Evolutionary conservation across 768 basidiomycete genomes (phyloP).

Genomic region (Boletus rubescentipes): DNA sequence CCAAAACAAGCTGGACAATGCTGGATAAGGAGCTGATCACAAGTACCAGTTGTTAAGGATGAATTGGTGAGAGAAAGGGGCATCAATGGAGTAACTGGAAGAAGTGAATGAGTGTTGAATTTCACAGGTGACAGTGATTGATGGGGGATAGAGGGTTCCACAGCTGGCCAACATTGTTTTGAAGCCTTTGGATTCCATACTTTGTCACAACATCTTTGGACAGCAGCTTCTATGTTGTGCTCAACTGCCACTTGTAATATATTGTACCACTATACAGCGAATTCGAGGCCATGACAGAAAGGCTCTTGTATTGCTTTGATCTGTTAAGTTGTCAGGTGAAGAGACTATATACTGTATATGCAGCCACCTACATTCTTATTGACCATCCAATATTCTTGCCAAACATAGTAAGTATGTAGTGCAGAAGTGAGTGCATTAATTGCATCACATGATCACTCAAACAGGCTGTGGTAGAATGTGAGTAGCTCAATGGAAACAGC

Average conservation of each 20-base stretch:
- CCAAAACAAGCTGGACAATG: background rate
- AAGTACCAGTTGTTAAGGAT: background rate
- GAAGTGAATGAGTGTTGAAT: too few relatives aligned
- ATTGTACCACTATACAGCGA: conserved; percentile 33
- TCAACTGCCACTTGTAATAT: conserved; percentile 19
- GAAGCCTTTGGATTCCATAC: too few relatives aligned
- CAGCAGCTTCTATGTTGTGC: background rate
- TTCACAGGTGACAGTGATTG: too few relatives aligned
- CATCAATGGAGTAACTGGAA: too few relatives aligned
- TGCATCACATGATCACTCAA: background rate
- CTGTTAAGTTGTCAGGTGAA: background rate
- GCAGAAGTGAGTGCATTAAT: background rate
- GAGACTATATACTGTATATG: too few relatives aligned
- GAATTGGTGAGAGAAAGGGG: background rate
- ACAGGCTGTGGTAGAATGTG: background rate
- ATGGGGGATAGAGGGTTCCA: too few relatives aligned
- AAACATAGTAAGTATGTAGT: background rate
- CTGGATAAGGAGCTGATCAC: background rate
- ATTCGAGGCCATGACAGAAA: conserved; percentile 27
- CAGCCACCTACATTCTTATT: background rate
- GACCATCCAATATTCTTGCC: background rate
- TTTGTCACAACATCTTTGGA: background rate
- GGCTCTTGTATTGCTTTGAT: conserved; percentile 6
- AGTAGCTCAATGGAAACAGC: background rate
- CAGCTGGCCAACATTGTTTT: too few relatives aligned